These are phyloP conservation scores for Ophiostoma angusticollis DNA, from an alignment of 2,329 filamentous ascomycete genomes.

Conservation along the genomic window DNA sequence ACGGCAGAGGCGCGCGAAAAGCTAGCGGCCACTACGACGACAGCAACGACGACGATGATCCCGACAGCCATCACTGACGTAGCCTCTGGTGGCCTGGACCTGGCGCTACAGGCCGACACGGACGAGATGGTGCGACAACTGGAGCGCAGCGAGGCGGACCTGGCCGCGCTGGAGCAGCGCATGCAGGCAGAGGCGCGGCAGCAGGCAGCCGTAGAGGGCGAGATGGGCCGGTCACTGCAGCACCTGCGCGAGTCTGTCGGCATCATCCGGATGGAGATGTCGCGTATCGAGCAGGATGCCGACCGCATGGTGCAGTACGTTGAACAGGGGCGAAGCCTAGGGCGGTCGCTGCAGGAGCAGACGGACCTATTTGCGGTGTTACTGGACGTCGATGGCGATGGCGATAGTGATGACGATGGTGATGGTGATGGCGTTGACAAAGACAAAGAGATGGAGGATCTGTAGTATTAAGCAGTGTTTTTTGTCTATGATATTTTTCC, in stretches of 20 bases:
- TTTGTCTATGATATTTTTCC: neutral
- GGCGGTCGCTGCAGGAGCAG: slow-evolving; percentile 14
- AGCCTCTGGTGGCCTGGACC: neutral
- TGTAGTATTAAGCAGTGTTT: neutral
- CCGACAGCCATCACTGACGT: neutral
- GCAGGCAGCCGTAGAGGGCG: slow-evolving; percentile 10
- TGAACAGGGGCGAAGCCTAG: slow-evolving; percentile 7
- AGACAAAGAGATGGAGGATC: slow-evolving; percentile 4
- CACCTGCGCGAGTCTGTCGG: slow-evolving; percentile 13
- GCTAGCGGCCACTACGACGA: neutral
- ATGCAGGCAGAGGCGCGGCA: slow-evolving; percentile 28
- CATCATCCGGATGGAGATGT: slow-evolving; percentile 12
- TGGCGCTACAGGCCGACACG: slow-evolving; percentile 4
- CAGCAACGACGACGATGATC: neutral
- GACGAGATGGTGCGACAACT: slow-evolving; percentile 37
- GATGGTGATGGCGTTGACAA: slow-evolving; percentile 1
- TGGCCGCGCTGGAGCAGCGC: slow-evolving; percentile 55
- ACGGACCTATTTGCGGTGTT: slow-evolving; percentile 10
- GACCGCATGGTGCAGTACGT: slow-evolving; percentile 11
- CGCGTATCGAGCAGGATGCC: slow-evolving; percentile 13
- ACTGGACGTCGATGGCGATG: slow-evolving; percentile 4
- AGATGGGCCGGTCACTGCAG: slow-evolving; percentile 10
- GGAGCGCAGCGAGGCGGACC: slow-evolving; percentile 35
- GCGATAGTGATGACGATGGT: slow-evolving; percentile 1
- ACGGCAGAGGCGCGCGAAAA: slow-evolving; percentile 1